phyloP scores from a whole-genome alignment of 1,284 basidiomycete species.

The Heterobasidion parviporum region DNA sequence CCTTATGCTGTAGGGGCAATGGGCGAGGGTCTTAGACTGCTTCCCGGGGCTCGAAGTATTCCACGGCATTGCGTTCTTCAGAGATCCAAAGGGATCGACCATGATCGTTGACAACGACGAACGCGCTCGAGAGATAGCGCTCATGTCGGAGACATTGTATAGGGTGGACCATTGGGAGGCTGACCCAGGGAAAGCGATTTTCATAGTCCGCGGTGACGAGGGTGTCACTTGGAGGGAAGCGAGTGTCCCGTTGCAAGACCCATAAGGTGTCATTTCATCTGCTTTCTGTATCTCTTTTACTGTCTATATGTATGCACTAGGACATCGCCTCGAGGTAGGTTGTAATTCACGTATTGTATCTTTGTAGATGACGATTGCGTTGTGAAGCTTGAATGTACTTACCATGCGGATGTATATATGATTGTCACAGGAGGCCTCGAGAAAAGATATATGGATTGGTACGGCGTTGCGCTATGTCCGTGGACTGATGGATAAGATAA shows the following conservation, averaged over 20 bases:
- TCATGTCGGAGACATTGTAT: conserved; percentile 13
- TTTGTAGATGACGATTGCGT: too few relatives aligned
- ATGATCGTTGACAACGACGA: conserved; percentile 13
- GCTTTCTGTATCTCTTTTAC: background rate
- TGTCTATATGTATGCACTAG: background rate
- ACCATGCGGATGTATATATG: too few relatives aligned
- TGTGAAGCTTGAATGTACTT: too few relatives aligned
- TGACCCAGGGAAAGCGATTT: conserved; percentile 12
- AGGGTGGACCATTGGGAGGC: conserved; percentile 18
- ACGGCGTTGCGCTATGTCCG: too few relatives aligned
- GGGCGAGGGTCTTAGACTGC: background rate
- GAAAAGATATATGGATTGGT: too few relatives aligned
- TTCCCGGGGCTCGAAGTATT: conserved; percentile 7
- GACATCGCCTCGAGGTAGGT: too few relatives aligned
- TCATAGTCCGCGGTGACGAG: conserved; percentile 11
- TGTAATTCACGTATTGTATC: too few relatives aligned
- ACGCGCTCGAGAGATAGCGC: conserved; percentile 14
- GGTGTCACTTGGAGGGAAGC: conserved; percentile 5
- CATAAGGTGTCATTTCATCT: background rate
- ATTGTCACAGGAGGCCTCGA: too few relatives aligned
- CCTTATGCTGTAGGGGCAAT: conserved; percentile 1
- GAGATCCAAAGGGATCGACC: conserved; percentile 2
- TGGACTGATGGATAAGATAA: background rate
- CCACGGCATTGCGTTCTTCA: conserved; percentile 6
- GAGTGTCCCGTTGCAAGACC: background rate